Conservation (phyloP, 805 yeast genomes). For the Lipomyces kockii region DNA sequence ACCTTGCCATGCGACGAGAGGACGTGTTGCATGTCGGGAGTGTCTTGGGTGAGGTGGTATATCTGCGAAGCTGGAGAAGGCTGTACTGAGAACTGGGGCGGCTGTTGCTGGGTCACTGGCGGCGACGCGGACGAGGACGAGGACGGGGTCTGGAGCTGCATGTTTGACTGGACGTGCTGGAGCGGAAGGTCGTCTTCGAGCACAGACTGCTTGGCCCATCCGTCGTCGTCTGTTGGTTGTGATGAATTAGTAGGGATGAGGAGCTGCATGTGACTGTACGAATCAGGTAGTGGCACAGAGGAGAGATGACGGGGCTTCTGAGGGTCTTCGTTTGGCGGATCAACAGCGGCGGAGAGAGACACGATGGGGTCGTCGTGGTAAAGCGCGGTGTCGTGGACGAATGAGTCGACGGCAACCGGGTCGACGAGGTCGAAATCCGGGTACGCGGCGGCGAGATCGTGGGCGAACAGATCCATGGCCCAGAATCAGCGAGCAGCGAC, state of each 20-base stretch:
- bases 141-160: constrained; percentile 6
- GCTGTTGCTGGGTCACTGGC: constrained; percentile 7
- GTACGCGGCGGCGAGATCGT: constrained; percentile 1
- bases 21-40: constrained; percentile 24
- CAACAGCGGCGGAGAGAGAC: not conserved
- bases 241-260: not conserved
- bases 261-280: constrained; percentile 8
- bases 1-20: constrained; percentile 23
- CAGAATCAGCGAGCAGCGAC: constrained; percentile 8
- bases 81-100: not conserved
- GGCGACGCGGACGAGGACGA: constrained; percentile 7
- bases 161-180: not conserved
- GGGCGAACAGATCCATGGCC: constrained; percentile 20
- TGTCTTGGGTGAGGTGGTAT: constrained; percentile 10
- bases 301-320: constrained; percentile 16
- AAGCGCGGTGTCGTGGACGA: constrained; percentile 2
- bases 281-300: constrained; percentile 4
- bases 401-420: constrained; percentile 10
- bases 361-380: constrained; percentile 1
- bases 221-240: not conserved
- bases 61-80: constrained; percentile 1
- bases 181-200: not conserved
- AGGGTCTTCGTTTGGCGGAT: constrained; percentile 1
- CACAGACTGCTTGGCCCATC: not conserved
- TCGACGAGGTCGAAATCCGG: not conserved